phyloP scores from a whole-genome alignment of 495 filamentous ascomycete species.

The Penicillium atrosanguineum region DNA sequence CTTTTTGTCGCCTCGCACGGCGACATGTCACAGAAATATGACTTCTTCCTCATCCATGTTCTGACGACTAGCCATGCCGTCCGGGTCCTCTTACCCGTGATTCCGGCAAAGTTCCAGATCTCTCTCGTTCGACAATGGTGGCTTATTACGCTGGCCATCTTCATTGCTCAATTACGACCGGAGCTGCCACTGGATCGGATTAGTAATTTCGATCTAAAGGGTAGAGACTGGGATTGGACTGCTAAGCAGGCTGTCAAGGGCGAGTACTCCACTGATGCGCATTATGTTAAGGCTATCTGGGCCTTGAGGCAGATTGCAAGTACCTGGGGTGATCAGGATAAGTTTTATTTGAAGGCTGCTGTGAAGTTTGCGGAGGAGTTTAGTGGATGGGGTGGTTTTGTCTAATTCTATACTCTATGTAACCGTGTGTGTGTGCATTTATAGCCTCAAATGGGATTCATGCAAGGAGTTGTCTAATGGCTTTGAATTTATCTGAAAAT shows the following conservation, averaged over 20 bases:
- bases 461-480: too few species aligned
- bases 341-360: slow-evolving; percentile 74
- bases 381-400: slow-evolving; percentile 67
- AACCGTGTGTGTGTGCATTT: neutral
- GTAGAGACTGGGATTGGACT: slow-evolving; percentile 74
- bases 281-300: slow-evolving; percentile 79
- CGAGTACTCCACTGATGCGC: slow-evolving; percentile 64
- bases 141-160: slow-evolving; percentile 75
- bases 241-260: slow-evolving; percentile 65
- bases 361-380: slow-evolving; percentile 79
- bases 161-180: slow-evolving; percentile 71
- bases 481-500: too few species aligned
- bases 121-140: slow-evolving; percentile 81
- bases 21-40: slow-evolving; percentile 48
- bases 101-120: slow-evolving; percentile 71
- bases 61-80: slow-evolving; percentile 86
- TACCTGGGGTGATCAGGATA: slow-evolving; percentile 82
- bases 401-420: slow-evolving; percentile 8
- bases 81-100: slow-evolving; percentile 74
- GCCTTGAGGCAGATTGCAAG: slow-evolving; percentile 69
- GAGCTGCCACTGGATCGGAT: slow-evolving; percentile 64
- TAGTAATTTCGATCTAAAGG: slow-evolving; percentile 54
- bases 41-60: slow-evolving; percentile 82
- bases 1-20: slow-evolving; percentile 64
- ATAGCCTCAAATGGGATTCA: neutral